Evolutionary conservation across 2,329 filamentous ascomycete species (phyloP).

Genomic region (Aurifilum marmelostoma): DNA sequence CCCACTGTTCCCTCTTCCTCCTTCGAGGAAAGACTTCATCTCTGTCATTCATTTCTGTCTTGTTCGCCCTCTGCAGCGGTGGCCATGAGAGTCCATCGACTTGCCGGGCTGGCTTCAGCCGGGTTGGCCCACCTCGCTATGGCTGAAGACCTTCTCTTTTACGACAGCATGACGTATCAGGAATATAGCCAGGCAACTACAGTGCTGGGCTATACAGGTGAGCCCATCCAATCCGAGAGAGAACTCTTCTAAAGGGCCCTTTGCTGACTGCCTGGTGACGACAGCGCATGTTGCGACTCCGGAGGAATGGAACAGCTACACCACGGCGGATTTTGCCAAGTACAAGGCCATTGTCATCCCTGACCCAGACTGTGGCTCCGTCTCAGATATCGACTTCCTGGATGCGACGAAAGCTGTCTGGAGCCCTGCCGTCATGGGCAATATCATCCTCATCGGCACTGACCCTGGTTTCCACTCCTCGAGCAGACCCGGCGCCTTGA

Average conservation of each 20-base stretch:
- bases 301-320: conserved; percentile 43
- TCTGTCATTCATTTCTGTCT: neutral
- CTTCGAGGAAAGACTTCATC: neutral
- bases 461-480: conserved; percentile 41
- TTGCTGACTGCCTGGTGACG: conserved; percentile 9
- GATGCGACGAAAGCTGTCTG: conserved; percentile 43
- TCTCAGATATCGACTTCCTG: conserved; percentile 41
- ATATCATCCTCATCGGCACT: conserved; percentile 47
- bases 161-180: conserved; percentile 32
- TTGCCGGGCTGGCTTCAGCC: conserved; percentile 27
- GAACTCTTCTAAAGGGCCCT: too few relatives aligned
- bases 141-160: conserved; percentile 35
- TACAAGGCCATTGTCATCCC: conserved; percentile 50
- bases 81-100: conserved; percentile 19
- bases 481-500: conserved; percentile 37
- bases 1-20: neutral
- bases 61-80: neutral
- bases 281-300: conserved; percentile 41
- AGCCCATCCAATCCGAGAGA: neutral
- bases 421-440: conserved; percentile 46
- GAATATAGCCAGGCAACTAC: conserved; percentile 33
- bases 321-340: conserved; percentile 46
- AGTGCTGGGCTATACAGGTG: conserved; percentile 31
- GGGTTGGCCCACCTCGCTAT: conserved; percentile 27
- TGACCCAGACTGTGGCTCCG: conserved; percentile 41